Base-by-base conservation (phyloP, 768 basidiomycete genomes). In the Leccinum subgranulosum region DNA sequence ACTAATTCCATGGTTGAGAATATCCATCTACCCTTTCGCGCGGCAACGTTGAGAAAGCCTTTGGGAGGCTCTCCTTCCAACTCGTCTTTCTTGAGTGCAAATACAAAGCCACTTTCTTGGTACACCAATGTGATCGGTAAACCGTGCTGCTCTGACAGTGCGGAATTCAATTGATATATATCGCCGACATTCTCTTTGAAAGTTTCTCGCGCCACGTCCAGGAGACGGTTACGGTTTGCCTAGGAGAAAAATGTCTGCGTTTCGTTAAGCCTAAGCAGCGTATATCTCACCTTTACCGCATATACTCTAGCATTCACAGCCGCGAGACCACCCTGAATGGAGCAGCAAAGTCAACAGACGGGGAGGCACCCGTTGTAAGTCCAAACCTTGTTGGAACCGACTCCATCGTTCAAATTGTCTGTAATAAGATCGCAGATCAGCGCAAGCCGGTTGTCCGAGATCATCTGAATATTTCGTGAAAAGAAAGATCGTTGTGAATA, bases 181-280 rank as follows among this genome's bases (percentile, higher is more conserved):
- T 99, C 96, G 15, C 84, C 82, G 46, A 96, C 81, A 62, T 96
- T 96, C 71, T 99, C 95, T 64, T 88, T 92, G 76, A 88, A 98
- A 0, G 95, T 95, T 70, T 93, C 93, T 3, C 97, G 83, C 2
- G 96, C 97, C 7, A 98, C 93, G 61, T 98, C 96, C 29, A 99
- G 85, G 10, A 96, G 78, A 28, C 84, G 84, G 62, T 93, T 91
- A 65, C 80, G 82, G 59, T 90, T 89, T 3, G 92, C 89, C 82
- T 88, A 48, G 7, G 51, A 46, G 36, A 39, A 28, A 31, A 31
- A 45, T 25, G 33, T 33, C 11, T 29, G 17, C 3, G 31, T 41
- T 60, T 49, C 33, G 19, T 50, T 27, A 10, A 41, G 1, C 14
- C 7, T 3, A 19, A 19, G 19, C 19, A 0, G 11, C 6, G 14